phyloP scores from a whole-genome alignment of 2,329 filamentous ascomycete genomes.

The Paramyrothecium roridum region DNA sequence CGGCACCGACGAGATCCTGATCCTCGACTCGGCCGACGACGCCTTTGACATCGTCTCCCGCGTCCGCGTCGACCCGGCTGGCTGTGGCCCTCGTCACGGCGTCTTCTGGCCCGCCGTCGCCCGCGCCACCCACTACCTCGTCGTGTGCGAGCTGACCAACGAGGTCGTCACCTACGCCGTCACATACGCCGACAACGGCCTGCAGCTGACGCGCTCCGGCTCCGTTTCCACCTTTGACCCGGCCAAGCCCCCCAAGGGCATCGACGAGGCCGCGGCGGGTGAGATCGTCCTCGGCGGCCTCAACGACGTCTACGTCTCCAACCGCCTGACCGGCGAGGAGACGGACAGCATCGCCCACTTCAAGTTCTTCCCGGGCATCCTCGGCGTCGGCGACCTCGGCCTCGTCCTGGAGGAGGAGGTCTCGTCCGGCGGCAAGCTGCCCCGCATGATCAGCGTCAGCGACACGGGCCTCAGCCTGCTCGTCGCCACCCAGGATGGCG shows the following conservation, averaged over 20 bases:
- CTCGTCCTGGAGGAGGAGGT: slow-evolving; percentile 24
- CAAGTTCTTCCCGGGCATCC: slow-evolving; percentile 22
- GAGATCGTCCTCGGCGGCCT: slow-evolving; percentile 40
- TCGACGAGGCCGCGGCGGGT: slow-evolving; percentile 37
- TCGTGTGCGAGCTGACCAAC: slow-evolving; percentile 45
- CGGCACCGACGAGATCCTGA: slow-evolving; percentile 43
- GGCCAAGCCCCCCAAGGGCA: slow-evolving; percentile 27
- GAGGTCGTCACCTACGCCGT: slow-evolving; percentile 39
- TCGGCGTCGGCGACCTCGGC: slow-evolving; percentile 22
- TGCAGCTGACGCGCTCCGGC: slow-evolving; percentile 33
- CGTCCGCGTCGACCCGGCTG: slow-evolving; percentile 28
- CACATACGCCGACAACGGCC: slow-evolving; percentile 27
- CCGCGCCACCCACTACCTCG: slow-evolving; percentile 40
- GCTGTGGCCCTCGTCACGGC: slow-evolving; percentile 49
- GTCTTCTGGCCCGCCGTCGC: slow-evolving; percentile 38
- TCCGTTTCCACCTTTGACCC: slow-evolving; percentile 37
- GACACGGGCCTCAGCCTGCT: slow-evolving; percentile 36
- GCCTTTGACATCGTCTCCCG: slow-evolving; percentile 32
- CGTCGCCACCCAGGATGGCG: slow-evolving; percentile 43
- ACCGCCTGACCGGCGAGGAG: slow-evolving; percentile 41
- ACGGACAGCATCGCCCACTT: slow-evolving; percentile 49
- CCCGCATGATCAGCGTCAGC: slow-evolving; percentile 44
- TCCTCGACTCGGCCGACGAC: slow-evolving; percentile 41
- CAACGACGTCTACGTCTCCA: slow-evolving; percentile 48
- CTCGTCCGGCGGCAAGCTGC: slow-evolving; percentile 30